Conservation (phyloP, 768 basidiomycete genomes). For the Naganishia onofrii region DNA sequence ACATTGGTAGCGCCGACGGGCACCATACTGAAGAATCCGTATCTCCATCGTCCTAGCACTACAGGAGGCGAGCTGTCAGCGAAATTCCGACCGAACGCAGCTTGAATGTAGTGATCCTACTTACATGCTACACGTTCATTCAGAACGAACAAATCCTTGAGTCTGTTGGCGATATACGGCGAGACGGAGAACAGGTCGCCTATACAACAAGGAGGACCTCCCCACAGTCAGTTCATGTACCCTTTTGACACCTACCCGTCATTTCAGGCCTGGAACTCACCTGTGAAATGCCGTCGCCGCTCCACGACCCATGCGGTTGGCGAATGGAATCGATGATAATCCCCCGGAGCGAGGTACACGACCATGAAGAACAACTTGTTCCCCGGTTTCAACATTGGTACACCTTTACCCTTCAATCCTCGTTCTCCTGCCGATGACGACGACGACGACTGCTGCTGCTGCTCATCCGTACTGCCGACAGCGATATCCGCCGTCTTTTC, state of each 20-base stretch:
- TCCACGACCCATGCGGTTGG: slow-evolving; percentile 97
- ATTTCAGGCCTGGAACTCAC: slow-evolving; percentile 53
- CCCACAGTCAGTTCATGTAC: neutral
- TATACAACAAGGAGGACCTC: slow-evolving; percentile 43
- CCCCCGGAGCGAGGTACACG: slow-evolving; percentile 95
- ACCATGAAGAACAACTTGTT: slow-evolving; percentile 88
- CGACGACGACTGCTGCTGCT: neutral
- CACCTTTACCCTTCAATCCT: slow-evolving; percentile 43
- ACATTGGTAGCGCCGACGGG: slow-evolving; percentile 99
- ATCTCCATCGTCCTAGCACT: slow-evolving; percentile 84
- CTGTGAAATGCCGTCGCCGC: slow-evolving; percentile 88
- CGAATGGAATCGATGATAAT: slow-evolving; percentile 96
- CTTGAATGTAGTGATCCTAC: slow-evolving; percentile 5
- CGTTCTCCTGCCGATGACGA: neutral
- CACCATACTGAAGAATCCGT: slow-evolving; percentile 96
- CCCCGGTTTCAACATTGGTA: slow-evolving; percentile 61
- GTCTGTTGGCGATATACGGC: slow-evolving; percentile 87
- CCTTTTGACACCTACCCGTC: neutral
- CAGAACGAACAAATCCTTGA: slow-evolving; percentile 91
- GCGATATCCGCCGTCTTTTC: neutral
- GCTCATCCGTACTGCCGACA: neutral
- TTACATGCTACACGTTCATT: slow-evolving; percentile 85
- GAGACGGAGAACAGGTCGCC: slow-evolving; percentile 94
- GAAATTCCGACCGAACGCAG: no score
- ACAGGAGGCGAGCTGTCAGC: neutral